These are phyloP conservation scores for Phytophthora multivora DNA, from an alignment of 352 stramenopile genomes.

Conservation along the genomic window DNA sequence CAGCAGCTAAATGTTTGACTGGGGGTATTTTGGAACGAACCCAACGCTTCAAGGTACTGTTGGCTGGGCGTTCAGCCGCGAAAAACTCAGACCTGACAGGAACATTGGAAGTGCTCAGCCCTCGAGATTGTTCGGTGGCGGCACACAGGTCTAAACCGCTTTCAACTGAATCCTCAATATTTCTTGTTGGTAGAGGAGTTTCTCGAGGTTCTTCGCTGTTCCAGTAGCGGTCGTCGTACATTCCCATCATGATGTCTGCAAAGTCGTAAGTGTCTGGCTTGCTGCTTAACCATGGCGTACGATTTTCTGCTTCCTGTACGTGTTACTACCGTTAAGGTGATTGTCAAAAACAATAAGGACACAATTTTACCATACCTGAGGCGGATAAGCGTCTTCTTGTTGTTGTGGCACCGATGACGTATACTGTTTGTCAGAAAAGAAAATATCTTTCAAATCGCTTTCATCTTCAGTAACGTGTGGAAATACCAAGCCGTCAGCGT, in stretches of 20 bases:
- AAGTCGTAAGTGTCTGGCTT: conserved; percentile 37
- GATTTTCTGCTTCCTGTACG: neutral
- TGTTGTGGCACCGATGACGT: neutral
- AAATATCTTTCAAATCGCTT: conserved; percentile 26
- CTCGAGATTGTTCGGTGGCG: neutral
- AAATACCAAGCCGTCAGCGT: neutral
- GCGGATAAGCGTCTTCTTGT: neutral
- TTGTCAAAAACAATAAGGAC: neutral
- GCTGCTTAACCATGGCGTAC: conserved; percentile 37
- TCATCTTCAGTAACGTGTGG: neutral
- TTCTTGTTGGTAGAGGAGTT: neutral
- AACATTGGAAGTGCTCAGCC: neutral
- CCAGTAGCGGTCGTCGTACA: conserved; percentile 10
- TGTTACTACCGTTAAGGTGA: neutral
- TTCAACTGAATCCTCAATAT: neutral
- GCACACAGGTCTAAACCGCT: neutral
- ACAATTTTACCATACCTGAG: conserved; percentile 11
- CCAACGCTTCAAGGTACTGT: conserved; percentile 8
- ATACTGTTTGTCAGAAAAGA: conserved; percentile 18
- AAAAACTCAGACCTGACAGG: conserved; percentile 28
- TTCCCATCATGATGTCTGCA: conserved; percentile 18
- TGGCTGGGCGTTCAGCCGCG: neutral
- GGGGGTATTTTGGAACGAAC: neutral
- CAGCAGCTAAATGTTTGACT: conserved; percentile 15
- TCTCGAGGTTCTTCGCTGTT: neutral